A percentile compares a stretch with the other conserved stretches of the same genome.
Evolutionary conservation across 345 rosid species (phyloP).

Genomic region (Citrus australasica): DNA sequence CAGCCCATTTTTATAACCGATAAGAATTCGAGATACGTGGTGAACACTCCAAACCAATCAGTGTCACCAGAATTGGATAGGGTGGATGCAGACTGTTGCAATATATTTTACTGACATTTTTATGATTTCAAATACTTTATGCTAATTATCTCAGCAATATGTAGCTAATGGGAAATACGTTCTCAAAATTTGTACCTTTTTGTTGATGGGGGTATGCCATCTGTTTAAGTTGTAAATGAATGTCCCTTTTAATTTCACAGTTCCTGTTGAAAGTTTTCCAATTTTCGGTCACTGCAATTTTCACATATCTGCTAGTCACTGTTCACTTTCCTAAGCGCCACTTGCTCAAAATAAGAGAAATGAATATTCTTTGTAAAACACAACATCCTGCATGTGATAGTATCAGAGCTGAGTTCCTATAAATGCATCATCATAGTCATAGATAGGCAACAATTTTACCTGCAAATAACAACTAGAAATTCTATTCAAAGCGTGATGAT

Average conservation of each 20-base stretch:
- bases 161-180: background rate
- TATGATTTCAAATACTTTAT: conserved; percentile 5
- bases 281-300: background rate
- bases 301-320: background rate
- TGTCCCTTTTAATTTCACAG: background rate
- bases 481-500: too few species aligned
- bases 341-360: too few species aligned
- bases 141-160: background rate
- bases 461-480: too few species aligned
- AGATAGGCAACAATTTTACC: too few species aligned
- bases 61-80: conserved; percentile 18
- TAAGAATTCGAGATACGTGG: background rate
- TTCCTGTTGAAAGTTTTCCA: background rate
- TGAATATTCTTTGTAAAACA: too few species aligned
- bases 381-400: too few species aligned
- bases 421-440: too few species aligned
- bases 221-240: background rate
- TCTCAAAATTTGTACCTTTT: conserved; percentile 5
- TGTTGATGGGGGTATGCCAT: background rate
- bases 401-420: too few species aligned
- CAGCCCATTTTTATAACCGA: conserved; percentile 13
- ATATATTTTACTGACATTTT: conserved; percentile 10
- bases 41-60: conserved; percentile 7
- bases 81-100: conserved; percentile 21
- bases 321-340: background rate